phyloP scores from a whole-genome alignment of 129 eudicot species.

The Tanacetum coccineum region DNA sequence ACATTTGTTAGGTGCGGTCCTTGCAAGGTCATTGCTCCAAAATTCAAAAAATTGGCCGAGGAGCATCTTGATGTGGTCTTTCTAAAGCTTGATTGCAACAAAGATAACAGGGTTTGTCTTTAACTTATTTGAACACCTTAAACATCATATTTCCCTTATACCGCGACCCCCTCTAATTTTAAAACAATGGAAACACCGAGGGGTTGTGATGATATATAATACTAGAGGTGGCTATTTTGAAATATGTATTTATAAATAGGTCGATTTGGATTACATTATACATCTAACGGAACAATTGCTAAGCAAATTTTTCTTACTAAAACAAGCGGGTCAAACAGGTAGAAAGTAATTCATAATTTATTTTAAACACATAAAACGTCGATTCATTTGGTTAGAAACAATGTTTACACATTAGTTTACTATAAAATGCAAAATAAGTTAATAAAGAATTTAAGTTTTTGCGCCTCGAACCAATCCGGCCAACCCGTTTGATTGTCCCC shows the following conservation, averaged over 20 bases:
- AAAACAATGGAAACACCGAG: neutral
- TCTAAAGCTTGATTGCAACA: slow-evolving; percentile 75
- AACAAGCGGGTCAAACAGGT: neutral
- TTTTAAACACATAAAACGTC: neutral
- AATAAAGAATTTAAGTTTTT: neutral
- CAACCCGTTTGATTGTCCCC: neutral
- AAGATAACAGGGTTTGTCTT: slow-evolving; percentile 63
- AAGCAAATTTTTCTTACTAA: too few species aligned
- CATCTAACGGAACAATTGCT: neutral
- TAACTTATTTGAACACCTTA: neutral
- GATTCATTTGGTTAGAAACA: neutral
- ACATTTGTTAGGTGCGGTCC: slow-evolving; percentile 76
- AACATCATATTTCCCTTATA: neutral
- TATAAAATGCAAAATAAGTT: neutral
- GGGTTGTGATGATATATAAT: neutral
- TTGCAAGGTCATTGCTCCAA: slow-evolving; percentile 82
- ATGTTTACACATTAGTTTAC: neutral
- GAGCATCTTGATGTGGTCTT: slow-evolving; percentile 63
- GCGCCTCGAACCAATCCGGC: neutral
- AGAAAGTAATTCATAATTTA: neutral
- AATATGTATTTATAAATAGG: neutral
- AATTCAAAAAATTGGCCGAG: slow-evolving; percentile 49
- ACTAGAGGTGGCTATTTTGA: neutral
- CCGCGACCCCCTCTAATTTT: neutral
- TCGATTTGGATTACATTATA: neutral